Conservation (phyloP, 441 rosid genomes). For the Cnidoscolus chayamansa region DNA sequence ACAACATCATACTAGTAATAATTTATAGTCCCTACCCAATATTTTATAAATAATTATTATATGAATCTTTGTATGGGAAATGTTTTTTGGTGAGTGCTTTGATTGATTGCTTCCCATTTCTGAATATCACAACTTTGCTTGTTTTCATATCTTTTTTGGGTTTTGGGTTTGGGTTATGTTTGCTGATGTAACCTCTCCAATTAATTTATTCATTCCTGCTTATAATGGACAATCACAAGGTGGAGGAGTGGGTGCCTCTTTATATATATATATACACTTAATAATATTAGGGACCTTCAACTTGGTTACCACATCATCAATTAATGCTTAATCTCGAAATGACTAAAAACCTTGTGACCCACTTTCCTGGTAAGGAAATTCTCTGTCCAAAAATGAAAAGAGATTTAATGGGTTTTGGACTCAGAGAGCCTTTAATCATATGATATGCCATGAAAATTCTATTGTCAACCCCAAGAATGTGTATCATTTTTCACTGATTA, state of each 20-base stretch:
- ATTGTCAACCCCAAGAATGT: too few relatives aligned
- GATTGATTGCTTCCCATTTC: slow-evolving; percentile 21
- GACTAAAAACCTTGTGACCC: too few relatives aligned
- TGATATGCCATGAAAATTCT: too few relatives aligned
- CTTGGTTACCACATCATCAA: too few relatives aligned
- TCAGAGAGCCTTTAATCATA: too few relatives aligned
- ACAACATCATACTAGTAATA: slow-evolving; percentile 40
- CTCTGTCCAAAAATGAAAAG: too few relatives aligned
- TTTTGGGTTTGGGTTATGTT: neutral
- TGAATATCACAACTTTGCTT: slow-evolving; percentile 26
- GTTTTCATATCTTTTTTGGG: neutral
- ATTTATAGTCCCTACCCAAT: slow-evolving; percentile 21
- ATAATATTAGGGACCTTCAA: neutral
- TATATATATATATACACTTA: neutral
- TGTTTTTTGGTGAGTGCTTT: slow-evolving; percentile 7
- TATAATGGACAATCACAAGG: neutral
- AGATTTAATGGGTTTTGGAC: too few relatives aligned
- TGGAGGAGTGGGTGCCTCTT: neutral
- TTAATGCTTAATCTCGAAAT: too few relatives aligned
- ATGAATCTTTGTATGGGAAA: neutral
- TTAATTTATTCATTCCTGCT: neutral
- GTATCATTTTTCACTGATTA: too few relatives aligned
- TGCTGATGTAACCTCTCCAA: slow-evolving; percentile 18
- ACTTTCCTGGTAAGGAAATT: too few relatives aligned
- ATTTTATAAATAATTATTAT: neutral